Evolutionary conservation across 1,284 basidiomycete genomes (phyloP).

Genomic region (Cystobasidiaceae sp.): DNA sequence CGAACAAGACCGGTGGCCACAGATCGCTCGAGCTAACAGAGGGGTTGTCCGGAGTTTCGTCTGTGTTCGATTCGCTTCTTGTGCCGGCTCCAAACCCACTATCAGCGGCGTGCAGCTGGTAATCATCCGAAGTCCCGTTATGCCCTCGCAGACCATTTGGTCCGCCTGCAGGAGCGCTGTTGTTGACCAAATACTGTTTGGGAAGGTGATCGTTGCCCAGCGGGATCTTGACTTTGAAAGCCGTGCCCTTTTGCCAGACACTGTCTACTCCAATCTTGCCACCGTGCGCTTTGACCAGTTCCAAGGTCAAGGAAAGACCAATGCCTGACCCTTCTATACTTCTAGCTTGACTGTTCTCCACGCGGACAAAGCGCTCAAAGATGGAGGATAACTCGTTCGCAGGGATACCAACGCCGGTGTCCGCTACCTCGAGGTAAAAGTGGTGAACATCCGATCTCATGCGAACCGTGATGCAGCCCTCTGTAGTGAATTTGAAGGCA

Average conservation of each 20-base stretch:
- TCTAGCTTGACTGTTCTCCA: constrained; percentile 43
- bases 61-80: constrained; percentile 18
- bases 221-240: constrained; percentile 34
- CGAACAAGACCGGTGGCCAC: constrained; percentile 12
- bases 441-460: constrained; percentile 32
- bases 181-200: constrained; percentile 18
- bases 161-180: not conserved
- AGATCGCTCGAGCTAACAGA: constrained; percentile 1
- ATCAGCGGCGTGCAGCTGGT: constrained; percentile 13
- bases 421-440: constrained; percentile 43
- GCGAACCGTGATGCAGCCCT: constrained; percentile 36
- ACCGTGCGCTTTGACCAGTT: constrained; percentile 50
- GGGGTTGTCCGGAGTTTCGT: constrained; percentile 5
- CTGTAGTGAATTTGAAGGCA: constrained; percentile 41
- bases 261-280: constrained; percentile 47
- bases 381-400: constrained; percentile 40
- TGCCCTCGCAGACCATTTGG: too few relatives aligned
- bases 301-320: constrained; percentile 45
- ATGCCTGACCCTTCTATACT: constrained; percentile 50
- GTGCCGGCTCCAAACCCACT: constrained; percentile 2
- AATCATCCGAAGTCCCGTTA: constrained; percentile 2
- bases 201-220: constrained; percentile 40
- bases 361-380: constrained; percentile 48
- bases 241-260: constrained; percentile 33
- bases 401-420: constrained; percentile 51